phyloP scores from a whole-genome alignment of 2,329 filamentous ascomycete species.

The Pestalotiopsis sp. region DNA sequence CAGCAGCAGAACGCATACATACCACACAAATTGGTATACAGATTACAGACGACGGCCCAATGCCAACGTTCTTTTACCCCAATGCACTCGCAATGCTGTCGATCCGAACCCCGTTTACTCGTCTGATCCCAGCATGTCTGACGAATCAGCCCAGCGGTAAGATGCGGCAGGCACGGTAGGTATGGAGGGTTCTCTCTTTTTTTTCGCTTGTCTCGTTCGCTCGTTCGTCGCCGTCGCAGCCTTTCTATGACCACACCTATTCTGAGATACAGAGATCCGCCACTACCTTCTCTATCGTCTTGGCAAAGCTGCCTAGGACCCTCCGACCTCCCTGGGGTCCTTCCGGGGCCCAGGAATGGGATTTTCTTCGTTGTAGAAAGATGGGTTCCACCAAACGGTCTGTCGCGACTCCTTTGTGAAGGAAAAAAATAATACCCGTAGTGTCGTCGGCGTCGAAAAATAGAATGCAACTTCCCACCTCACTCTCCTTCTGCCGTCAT shows the following conservation, averaged over 20 bases:
- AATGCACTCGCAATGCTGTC: background rate
- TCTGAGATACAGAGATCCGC: background rate
- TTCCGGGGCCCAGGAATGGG: background rate
- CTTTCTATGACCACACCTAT: conserved; percentile 1
- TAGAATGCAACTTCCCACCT: background rate
- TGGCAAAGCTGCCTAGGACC: conserved; percentile 3
- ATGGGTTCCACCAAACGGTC: conserved; percentile 1
- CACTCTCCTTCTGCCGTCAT: background rate
- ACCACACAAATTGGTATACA: background rate
- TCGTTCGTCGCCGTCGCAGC: too few species aligned
- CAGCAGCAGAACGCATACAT: background rate
- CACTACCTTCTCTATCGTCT: conserved; percentile 8
- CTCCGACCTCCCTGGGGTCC: background rate
- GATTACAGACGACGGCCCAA: background rate
- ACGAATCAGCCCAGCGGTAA: background rate
- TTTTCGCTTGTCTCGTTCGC: background rate
- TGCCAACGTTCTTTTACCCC: background rate
- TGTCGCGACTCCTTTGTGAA: background rate
- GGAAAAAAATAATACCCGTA: background rate
- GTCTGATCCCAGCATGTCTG: background rate
- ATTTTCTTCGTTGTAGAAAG: background rate
- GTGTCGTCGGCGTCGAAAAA: background rate
- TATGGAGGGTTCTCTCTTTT: background rate
- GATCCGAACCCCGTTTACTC: background rate
- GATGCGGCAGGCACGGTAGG: background rate